A percentile compares a stretch with the other conserved stretches of the same genome.
Evolutionary conservation across 192 early-diverging fungal species (phyloP).

Genomic region (Coemansia sp.): DNA sequence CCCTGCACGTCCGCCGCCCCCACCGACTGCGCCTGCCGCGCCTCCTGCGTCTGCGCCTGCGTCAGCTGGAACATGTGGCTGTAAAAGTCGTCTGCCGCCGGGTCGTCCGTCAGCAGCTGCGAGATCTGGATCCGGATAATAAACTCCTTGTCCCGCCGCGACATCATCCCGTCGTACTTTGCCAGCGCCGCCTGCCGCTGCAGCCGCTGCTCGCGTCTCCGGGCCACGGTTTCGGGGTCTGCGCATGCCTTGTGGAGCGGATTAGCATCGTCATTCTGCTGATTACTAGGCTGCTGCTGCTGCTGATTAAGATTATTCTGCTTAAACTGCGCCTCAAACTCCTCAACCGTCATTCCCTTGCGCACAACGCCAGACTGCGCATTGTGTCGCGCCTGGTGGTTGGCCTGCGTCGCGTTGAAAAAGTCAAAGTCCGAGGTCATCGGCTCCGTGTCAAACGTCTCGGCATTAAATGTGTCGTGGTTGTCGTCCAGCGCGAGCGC

Average conservation of each 20-base stretch:
- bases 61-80: conserved; percentile 86
- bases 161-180: conserved; percentile 87
- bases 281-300: too few relatives aligned
- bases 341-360: conserved; percentile 66
- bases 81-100: conserved; percentile 94
- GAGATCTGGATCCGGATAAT: conserved; percentile 93
- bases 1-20: conserved; percentile 29
- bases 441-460: conserved; percentile 68
- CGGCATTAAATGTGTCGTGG: conserved; percentile 68
- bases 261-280: too few relatives aligned
- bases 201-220: conserved; percentile 31
- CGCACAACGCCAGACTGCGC: conserved; percentile 1
- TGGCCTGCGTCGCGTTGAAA: conserved; percentile 52
- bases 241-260: too few relatives aligned
- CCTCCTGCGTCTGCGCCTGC: conserved; percentile 14
- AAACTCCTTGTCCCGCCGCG: conserved; percentile 89
- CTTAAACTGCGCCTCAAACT: conserved; percentile 65
- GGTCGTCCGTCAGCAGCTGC: conserved; percentile 91
- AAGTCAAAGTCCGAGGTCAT: conserved; percentile 66
- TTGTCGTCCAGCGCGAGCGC: conserved; percentile 57
- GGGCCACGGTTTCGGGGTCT: conserved; percentile 24
- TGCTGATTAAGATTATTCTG: conserved; percentile 4
- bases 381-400: not conserved
- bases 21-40: not conserved
- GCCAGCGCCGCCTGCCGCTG: conserved; percentile 56